Conservation (phyloP, 192 early-diverging fungal species). For the Kappamyces sp. region DNA sequence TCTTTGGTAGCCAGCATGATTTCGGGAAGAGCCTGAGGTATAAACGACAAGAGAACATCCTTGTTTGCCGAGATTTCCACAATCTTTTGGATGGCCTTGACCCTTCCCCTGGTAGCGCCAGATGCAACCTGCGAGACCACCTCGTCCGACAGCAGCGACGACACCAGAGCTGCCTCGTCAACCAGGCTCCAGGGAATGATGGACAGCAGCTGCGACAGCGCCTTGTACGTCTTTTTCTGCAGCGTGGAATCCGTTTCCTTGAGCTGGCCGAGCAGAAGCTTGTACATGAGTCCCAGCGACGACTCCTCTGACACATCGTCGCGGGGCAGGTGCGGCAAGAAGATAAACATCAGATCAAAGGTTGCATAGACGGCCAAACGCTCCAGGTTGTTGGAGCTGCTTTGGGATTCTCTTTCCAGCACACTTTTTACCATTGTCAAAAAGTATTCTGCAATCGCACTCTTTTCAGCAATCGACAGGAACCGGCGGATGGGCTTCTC, state of each 20-base stretch:
- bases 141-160: slow-evolving; percentile 57
- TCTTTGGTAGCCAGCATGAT: slow-evolving; percentile 92
- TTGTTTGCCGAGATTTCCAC: slow-evolving; percentile 49
- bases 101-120: slow-evolving; percentile 76
- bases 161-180: slow-evolving; percentile 51
- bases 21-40: slow-evolving; percentile 83
- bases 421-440: slow-evolving; percentile 41
- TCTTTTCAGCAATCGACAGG: slow-evolving; percentile 39
- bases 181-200: slow-evolving; percentile 25
- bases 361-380: slow-evolving; percentile 73
- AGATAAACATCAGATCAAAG: slow-evolving; percentile 77
- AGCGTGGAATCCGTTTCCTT: slow-evolving; percentile 64
- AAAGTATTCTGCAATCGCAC: slow-evolving; percentile 41
- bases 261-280: slow-evolving; percentile 46
- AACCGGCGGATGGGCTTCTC: slow-evolving; percentile 37
- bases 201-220: slow-evolving; percentile 55
- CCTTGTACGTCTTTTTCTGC: slow-evolving; percentile 96
- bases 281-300: slow-evolving; percentile 36
- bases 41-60: slow-evolving; percentile 63
- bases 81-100: slow-evolving; percentile 60
- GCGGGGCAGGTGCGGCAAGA: slow-evolving; percentile 54
- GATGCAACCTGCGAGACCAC: slow-evolving; percentile 58
- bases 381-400: slow-evolving; percentile 54
- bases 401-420: slow-evolving; percentile 54
- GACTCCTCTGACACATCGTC: slow-evolving; percentile 37